A percentile compares a stretch with the other conserved stretches of the same genome.
These are phyloP conservation scores for Chaetomium olivaceum DNA, from an alignment of 2,329 filamentous ascomycete genomes.

Conservation along the genomic window DNA sequence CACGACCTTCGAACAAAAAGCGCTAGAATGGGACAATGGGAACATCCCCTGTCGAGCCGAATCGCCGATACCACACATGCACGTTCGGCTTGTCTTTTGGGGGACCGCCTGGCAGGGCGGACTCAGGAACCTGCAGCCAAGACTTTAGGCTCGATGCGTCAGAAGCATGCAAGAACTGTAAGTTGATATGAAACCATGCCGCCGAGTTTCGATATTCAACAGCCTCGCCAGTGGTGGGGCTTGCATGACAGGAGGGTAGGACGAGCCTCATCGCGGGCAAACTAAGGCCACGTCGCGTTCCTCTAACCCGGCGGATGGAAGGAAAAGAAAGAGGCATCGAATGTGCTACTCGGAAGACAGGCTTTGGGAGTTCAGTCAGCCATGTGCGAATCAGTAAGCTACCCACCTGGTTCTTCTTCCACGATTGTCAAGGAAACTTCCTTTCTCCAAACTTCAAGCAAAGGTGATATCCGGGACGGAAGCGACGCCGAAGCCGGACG, in stretches of 20 bases:
- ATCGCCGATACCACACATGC: background rate
- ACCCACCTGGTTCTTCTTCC: background rate
- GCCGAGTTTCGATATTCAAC: background rate
- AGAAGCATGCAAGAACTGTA: constrained; percentile 1
- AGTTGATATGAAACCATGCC: background rate
- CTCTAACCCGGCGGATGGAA: background rate
- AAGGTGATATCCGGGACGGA: background rate
- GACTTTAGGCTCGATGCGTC: background rate
- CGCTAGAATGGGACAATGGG: background rate
- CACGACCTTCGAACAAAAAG: background rate
- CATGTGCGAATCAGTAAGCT: background rate
- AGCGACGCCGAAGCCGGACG: background rate
- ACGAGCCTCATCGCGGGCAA: constrained; percentile 2
- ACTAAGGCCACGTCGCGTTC: background rate
- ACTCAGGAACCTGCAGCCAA: constrained; percentile 14
- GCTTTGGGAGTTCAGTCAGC: background rate
- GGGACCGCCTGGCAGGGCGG: constrained; percentile 20
- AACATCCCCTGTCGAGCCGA: background rate
- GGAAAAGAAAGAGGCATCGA: background rate
- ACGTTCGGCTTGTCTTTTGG: constrained; percentile 10
- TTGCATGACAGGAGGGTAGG: constrained; percentile 8
- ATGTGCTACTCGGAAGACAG: background rate
- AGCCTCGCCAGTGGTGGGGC: background rate
- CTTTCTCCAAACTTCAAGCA: background rate
- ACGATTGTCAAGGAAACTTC: background rate